Conservation (phyloP, 2,329 filamentous ascomycete species). For the Apiospora arundinis region DNA sequence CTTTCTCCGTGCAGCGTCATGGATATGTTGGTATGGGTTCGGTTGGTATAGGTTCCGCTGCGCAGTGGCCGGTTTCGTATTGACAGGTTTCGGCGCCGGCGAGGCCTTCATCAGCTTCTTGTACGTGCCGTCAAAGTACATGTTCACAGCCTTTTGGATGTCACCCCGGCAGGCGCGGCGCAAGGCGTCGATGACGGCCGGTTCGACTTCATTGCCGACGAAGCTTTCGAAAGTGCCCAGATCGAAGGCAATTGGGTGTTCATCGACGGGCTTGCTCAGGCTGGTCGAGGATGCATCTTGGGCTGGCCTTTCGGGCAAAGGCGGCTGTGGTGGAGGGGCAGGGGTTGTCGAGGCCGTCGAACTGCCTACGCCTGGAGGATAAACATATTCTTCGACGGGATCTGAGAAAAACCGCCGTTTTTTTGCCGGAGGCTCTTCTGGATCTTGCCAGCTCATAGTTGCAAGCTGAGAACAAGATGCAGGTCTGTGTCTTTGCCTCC, state of each 20-base stretch:
- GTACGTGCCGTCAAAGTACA: conserved; percentile 71
- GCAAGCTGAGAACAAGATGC: neutral
- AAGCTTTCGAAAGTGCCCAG: conserved; percentile 64
- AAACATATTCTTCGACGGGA: conserved; percentile 34
- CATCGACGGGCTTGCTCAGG: conserved; percentile 11
- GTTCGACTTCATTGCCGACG: conserved; percentile 61
- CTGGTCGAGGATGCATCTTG: neutral
- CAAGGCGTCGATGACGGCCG: conserved; percentile 56
- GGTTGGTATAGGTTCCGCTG: no score
- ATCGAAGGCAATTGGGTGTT: conserved; percentile 54
- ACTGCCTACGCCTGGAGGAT: conserved; percentile 16
- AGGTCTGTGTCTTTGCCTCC: neutral
- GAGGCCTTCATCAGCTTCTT: conserved; percentile 37
- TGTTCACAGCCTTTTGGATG: conserved; percentile 69
- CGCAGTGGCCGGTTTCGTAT: neutral
- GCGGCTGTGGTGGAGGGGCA: conserved; percentile 25
- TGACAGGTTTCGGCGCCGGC: neutral
- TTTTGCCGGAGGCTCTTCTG: conserved; percentile 43
- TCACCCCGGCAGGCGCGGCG: conserved; percentile 61
- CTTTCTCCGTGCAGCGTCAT: no score
- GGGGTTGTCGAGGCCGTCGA: conserved; percentile 20
- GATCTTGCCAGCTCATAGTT: conserved; percentile 47
- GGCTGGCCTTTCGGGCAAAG: neutral
- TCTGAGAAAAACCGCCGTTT: conserved; percentile 51
- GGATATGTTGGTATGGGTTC: neutral